Evolutionary conservation across 1,284 basidiomycete species (phyloP).

Genomic region (Apiotrichum mycotoxinovorans): DNA sequence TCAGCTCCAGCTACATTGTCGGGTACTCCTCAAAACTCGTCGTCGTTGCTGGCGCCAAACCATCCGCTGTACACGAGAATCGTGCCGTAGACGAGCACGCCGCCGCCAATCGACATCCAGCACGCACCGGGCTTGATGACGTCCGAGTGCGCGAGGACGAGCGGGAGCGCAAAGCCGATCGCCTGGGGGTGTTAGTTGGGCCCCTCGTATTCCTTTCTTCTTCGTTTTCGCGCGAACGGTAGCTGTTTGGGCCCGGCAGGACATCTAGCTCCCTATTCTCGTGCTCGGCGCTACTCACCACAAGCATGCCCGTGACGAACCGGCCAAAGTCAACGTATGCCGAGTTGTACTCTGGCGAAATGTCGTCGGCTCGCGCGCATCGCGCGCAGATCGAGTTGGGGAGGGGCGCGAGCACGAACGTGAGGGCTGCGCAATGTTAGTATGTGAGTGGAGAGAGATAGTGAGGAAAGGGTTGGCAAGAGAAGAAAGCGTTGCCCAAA

Average conservation of each 20-base stretch:
- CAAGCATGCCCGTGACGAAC: conserved; percentile 85
- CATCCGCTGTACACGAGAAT: conserved; percentile 81
- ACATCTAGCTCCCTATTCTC: background rate
- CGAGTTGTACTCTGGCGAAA: conserved; percentile 56
- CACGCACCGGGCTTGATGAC: conserved; percentile 82
- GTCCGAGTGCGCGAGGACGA: conserved; percentile 87
- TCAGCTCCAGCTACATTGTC: too few species aligned
- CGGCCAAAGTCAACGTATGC: conserved; percentile 85
- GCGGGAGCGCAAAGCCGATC: conserved; percentile 87
- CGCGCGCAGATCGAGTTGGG: conserved; percentile 75
- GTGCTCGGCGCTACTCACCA: conserved; percentile 54
- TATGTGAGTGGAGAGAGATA: conserved; percentile 1
- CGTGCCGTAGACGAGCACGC: conserved; percentile 91
- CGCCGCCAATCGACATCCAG: conserved; percentile 90
- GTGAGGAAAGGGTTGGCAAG: background rate
- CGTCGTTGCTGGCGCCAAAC: conserved; percentile 54
- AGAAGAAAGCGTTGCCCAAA: background rate
- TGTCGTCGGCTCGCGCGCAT: conserved; percentile 55
- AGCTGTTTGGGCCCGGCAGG: too few species aligned
- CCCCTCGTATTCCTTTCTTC: too few species aligned
- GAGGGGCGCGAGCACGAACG: conserved; percentile 90
- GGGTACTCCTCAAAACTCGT: conserved; percentile 33
- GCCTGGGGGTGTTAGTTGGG: conserved; percentile 23
- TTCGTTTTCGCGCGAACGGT: too few species aligned
- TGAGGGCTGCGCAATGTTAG: conserved; percentile 65